phyloP scores from a whole-genome alignment of 495 filamentous ascomycete genomes.

The Neohortaea acidophila region DNA sequence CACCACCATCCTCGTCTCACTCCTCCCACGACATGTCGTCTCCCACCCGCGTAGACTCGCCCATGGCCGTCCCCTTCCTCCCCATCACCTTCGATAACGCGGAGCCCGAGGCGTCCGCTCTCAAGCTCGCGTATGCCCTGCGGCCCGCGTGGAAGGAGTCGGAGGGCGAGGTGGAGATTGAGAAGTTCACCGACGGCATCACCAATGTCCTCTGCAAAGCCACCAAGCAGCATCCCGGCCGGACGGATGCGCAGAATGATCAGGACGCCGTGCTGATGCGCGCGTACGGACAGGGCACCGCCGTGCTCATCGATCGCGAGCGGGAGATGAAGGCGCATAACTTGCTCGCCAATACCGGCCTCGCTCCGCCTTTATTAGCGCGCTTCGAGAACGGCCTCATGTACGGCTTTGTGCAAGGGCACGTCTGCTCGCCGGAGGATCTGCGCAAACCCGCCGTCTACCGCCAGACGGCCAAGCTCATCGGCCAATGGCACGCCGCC shows the following conservation, averaged over 20 bases:
- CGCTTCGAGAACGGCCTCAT: slow-evolving; percentile 93
- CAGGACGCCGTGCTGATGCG: slow-evolving; percentile 77
- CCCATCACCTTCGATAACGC: slow-evolving; percentile 17
- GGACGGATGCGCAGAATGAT: slow-evolving; percentile 64
- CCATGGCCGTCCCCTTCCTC: slow-evolving; percentile 11
- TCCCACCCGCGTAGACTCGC: slow-evolving; percentile 8
- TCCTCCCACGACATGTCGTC: no score
- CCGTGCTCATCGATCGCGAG: slow-evolving; percentile 91
- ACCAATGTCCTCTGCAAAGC: slow-evolving; percentile 92
- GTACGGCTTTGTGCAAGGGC: slow-evolving; percentile 77
- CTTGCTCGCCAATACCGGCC: slow-evolving; percentile 58
- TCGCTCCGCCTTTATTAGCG: slow-evolving; percentile 76
- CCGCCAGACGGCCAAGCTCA: slow-evolving; percentile 62
- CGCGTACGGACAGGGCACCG: slow-evolving; percentile 88
- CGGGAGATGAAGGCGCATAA: slow-evolving; percentile 59
- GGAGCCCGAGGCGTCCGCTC: slow-evolving; percentile 16
- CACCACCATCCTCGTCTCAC: no score
- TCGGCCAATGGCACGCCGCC: slow-evolving; percentile 86
- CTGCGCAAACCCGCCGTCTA: slow-evolving; percentile 53
- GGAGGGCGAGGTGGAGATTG: slow-evolving; percentile 67
- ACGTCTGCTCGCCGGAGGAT: slow-evolving; percentile 63
- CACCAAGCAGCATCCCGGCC: slow-evolving; percentile 62
- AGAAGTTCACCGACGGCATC: slow-evolving; percentile 91
- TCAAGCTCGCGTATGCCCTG: slow-evolving; percentile 54
- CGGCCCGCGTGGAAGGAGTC: slow-evolving; percentile 67